Base-by-base conservation (phyloP, 2,329 filamentous ascomycete genomes). In the Ascosphaera apis region DNA sequence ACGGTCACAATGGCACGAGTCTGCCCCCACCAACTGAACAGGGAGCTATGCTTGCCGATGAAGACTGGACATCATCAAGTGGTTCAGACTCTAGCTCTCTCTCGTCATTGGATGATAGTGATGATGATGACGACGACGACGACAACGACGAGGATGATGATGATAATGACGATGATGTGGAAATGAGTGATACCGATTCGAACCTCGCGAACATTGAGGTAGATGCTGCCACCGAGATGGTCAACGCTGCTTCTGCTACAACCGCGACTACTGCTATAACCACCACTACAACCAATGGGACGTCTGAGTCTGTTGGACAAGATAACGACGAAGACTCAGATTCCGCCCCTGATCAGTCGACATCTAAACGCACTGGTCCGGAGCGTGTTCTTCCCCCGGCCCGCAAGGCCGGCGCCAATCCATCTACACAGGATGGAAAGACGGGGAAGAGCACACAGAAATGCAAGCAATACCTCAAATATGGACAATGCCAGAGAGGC, bases 401-500 rank as follows among this genome's bases (percentile, higher is more conserved):
- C 3, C 53, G 55, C 19, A 13, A n/a, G n/a, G n/a, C n/a, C n/a
- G n/a, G n/a, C n/a, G n/a, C n/a, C n/a, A n/a, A n/a, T n/a, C n/a
- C n/a, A n/a, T n/a, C n/a, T n/a, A n/a, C n/a, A n/a, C 49, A 52
- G 19, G 42, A 40, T 17, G 49, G 50, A 28, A 53, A 52, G 39
- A 43, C 40, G 12, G 41, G 40, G 23, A 47, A 46, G 21, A 36
- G 36, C 11, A 15, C 37, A 1, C 30, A 4, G 17, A 31, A 48
- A 3, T 63, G 60, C 43, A 53, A 48, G 13, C 50, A 57, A 30
- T 61, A 61, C 43, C 45, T 51, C 7, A 53, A 53, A 15, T 53
- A 40, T 12, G 58, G 58, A 6, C 52, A 50, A 15, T 63, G 60
- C 43, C 50, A 48, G 34, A 54, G 50, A 28, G 60, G 60, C 2